Percentiles rank a stretch among this genome's conserved stretches.
phyloP scores from a whole-genome alignment of 139 green algal species.

The Edaphochlamys debaryana region DNA sequence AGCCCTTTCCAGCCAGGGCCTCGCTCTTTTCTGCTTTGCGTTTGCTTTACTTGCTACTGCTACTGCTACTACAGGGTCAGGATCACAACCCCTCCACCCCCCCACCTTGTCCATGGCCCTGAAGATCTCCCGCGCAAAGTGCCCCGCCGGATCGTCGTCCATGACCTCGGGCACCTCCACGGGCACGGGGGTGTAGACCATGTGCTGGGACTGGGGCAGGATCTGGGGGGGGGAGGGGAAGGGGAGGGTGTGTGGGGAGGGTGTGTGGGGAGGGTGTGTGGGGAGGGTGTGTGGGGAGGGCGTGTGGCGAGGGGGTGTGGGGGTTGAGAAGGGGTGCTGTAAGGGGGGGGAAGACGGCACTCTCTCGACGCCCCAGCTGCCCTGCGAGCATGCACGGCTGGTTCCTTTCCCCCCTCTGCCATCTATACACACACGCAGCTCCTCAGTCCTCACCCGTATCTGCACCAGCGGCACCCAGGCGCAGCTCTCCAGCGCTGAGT shows the following conservation, averaged over 20 bases:
- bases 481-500: conserved; percentile 1
- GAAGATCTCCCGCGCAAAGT: conserved; percentile 47
- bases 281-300: neutral
- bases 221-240: neutral
- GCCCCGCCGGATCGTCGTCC: conserved; percentile 9
- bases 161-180: conserved; percentile 36
- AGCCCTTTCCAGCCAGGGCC: too few species aligned
- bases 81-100: neutral
- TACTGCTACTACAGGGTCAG: too few species aligned
- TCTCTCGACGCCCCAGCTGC: neutral
- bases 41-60: too few species aligned
- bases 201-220: conserved; percentile 54
- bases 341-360: neutral
- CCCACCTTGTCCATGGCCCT: conserved; percentile 56
- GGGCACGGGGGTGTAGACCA: conserved; percentile 25
- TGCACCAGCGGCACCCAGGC: conserved; percentile 51
- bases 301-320: neutral
- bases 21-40: too few species aligned
- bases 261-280: neutral
- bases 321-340: neutral
- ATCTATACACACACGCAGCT: too few species aligned
- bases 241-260: neutral
- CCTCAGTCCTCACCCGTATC: conserved; percentile 39
- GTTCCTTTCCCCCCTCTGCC: too few species aligned
- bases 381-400: too few species aligned